Percentiles rank a stretch among this genome's conserved stretches.
These are phyloP conservation scores for Colletotrichum sublineola DNA, from an alignment of 2,329 filamentous ascomycete species.

Conservation along the genomic window DNA sequence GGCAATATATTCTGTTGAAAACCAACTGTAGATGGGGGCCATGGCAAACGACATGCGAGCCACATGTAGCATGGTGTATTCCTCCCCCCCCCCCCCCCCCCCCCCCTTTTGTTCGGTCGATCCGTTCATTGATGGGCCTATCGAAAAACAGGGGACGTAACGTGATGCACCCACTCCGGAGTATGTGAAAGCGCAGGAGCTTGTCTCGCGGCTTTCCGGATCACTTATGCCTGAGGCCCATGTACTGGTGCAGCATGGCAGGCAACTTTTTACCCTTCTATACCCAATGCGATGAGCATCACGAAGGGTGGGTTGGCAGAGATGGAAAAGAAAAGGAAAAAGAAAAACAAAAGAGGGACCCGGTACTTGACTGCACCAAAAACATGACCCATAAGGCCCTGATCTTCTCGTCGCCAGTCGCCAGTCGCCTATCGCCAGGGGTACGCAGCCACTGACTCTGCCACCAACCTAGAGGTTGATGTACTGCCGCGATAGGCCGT, in stretches of 20 bases:
- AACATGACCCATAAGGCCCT: conserved; percentile 21
- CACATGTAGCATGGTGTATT: background rate
- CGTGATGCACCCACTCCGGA: conserved; percentile 7
- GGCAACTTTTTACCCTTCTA: conserved; percentile 14
- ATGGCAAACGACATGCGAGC: conserved; percentile 6
- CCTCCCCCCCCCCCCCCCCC: too few relatives aligned
- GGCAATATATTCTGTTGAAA: background rate
- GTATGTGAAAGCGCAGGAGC: conserved; percentile 11
- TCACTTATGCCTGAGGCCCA: conserved; percentile 31
- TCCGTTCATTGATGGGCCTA: background rate
- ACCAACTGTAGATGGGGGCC: background rate
- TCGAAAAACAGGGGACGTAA: background rate
- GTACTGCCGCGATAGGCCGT: too few relatives aligned
- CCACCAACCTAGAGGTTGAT: too few relatives aligned
- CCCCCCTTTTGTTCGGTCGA: background rate
- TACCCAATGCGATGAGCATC: conserved; percentile 27
- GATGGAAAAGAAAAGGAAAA: background rate
- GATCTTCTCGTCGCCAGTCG: too few relatives aligned
- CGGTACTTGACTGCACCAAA: conserved; percentile 42
- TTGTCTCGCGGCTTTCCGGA: conserved; percentile 36
- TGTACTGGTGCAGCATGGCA: background rate
- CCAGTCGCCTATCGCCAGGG: too few relatives aligned
- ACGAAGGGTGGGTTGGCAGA: background rate
- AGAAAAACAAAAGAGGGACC: conserved; percentile 29
- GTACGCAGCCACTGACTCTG: too few relatives aligned